Evolutionary conservation across 352 stramenopile genomes (phyloP).

Genomic region (Globisporangium viniferum): DNA sequence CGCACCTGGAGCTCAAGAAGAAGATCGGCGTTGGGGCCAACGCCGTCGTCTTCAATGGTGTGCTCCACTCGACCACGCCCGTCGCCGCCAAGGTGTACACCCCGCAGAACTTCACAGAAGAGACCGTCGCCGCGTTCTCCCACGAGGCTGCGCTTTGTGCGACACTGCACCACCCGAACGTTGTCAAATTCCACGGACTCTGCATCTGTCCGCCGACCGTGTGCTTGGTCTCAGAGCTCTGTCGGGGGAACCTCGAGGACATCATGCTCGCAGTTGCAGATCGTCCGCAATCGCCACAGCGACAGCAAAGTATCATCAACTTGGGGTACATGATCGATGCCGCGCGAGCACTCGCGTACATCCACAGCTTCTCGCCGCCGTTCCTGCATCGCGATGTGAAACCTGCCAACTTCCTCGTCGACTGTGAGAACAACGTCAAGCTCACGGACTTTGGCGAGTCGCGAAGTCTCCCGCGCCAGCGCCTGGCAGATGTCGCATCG

Average conservation of each 20-base stretch:
- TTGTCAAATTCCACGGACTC: conserved; percentile 61
- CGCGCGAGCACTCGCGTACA: conserved; percentile 50
- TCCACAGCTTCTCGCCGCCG: conserved; percentile 60
- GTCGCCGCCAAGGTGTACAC: conserved; percentile 72
- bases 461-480: conserved; percentile 30
- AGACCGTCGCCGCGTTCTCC: conserved; percentile 51
- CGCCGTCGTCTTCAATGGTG: conserved; percentile 48
- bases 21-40: conserved; percentile 49
- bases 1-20: conserved; percentile 42
- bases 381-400: conserved; percentile 73
- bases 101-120: conserved; percentile 44
- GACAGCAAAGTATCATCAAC: conserved; percentile 42
- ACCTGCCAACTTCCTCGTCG: conserved; percentile 61
- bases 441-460: conserved; percentile 72
- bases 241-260: conserved; percentile 46
- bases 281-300: conserved; percentile 12
- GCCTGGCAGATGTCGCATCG: background rate
- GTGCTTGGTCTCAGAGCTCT: conserved; percentile 61
- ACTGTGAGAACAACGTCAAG: conserved; percentile 48
- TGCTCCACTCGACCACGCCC: conserved; percentile 24
- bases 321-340: conserved; percentile 65
- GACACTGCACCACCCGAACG: conserved; percentile 51
- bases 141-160: conserved; percentile 57
- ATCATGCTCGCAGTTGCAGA: conserved; percentile 24
- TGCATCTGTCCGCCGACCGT: conserved; percentile 66